Percentiles rank a stretch among this genome's conserved stretches.
Evolutionary conservation across 148 eudicot genomes (phyloP).

Genomic region (Amaranthus palmeri): DNA sequence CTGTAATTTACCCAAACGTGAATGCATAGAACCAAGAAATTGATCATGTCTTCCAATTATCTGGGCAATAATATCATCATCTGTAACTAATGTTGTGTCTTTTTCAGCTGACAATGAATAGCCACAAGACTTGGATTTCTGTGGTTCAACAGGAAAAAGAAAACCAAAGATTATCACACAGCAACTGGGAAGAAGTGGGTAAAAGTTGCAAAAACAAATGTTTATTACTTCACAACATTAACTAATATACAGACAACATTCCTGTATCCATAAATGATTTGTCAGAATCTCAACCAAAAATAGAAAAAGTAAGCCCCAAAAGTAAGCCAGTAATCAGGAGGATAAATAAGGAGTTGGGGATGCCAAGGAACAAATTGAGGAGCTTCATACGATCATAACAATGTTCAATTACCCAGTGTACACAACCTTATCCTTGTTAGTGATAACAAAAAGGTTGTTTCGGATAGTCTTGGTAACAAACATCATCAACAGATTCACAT

Average conservation of each 20-base stretch:
- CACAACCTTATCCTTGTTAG: no score
- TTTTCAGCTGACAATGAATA: slow-evolving; percentile 38
- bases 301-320: neutral
- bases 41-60: slow-evolving; percentile 67
- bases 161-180: neutral
- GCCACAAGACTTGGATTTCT: slow-evolving; percentile 41
- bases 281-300: neutral
- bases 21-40: slow-evolving; percentile 73
- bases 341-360: neutral
- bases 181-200: slow-evolving; percentile 3
- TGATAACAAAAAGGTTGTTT: no score
- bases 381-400: no score
- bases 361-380: neutral
- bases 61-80: slow-evolving; percentile 59
- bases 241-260: neutral
- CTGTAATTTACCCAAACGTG: slow-evolving; percentile 88
- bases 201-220: neutral
- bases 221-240: neutral
- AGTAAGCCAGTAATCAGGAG: neutral
- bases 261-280: neutral
- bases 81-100: slow-evolving; percentile 45
- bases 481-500: no score
- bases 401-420: no score
- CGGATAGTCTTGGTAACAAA: no score
- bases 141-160: slow-evolving; percentile 17